Conservation (phyloP, 208 protist genomes). For the Leishmania lainsoni region DNA sequence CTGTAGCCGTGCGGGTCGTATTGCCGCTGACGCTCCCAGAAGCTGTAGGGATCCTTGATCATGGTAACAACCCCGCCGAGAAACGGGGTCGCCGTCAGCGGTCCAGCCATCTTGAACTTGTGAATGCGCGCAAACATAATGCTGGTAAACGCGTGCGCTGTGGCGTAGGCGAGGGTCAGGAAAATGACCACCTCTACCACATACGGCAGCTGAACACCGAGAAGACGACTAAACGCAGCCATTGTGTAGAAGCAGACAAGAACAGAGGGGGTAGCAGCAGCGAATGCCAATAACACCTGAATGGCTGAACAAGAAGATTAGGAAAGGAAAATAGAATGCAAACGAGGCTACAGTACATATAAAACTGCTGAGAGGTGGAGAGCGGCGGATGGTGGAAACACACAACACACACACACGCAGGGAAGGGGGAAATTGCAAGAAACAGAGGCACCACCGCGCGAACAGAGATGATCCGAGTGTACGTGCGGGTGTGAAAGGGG, state of each 20-base stretch:
- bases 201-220: conserved; percentile 76
- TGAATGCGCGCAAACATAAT: conserved; percentile 70
- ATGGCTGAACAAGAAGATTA: background rate
- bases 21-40: conserved; percentile 83
- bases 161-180: conserved; percentile 49
- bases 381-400: background rate
- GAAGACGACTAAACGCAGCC: conserved; percentile 70
- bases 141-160: conserved; percentile 60
- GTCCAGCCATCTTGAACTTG: conserved; percentile 76
- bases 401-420: background rate
- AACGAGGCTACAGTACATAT: background rate
- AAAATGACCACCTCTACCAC: conserved; percentile 61
- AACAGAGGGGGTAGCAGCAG: background rate
- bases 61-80: conserved; percentile 74
- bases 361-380: background rate
- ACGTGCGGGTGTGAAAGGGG: background rate
- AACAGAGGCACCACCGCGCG: too few relatives aligned
- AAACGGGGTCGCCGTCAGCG: conserved; percentile 58
- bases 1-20: conserved; percentile 81
- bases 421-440: too few relatives aligned
- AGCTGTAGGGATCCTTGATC: conserved; percentile 79
- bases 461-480: conserved; percentile 2
- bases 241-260: conserved; percentile 21
- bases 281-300: too few relatives aligned
- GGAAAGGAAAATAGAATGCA: background rate